A percentile compares a stretch with the other conserved stretches of the same genome.
These are phyloP conservation scores for Ganoderma multipileum DNA, from an alignment of 1,284 basidiomycete species.

Conservation along the genomic window DNA sequence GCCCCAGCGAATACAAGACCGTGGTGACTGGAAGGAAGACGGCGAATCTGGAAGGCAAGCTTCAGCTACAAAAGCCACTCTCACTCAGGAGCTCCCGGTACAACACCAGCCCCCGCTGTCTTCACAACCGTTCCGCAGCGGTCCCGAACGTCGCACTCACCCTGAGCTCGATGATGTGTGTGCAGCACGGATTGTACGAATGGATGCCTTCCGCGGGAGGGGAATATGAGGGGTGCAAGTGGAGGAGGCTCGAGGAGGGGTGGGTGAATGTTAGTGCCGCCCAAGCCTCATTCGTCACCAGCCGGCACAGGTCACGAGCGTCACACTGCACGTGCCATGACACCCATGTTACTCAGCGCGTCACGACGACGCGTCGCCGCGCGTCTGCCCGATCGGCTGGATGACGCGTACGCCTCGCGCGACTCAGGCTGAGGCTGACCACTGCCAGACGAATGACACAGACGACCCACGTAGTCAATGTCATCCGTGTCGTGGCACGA, in stretches of 20 bases:
- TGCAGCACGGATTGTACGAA: background rate
- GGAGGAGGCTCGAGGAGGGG: background rate
- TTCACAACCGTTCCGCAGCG: background rate
- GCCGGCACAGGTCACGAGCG: background rate
- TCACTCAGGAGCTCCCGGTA: background rate
- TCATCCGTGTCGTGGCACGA: background rate
- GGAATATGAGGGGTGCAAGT: background rate
- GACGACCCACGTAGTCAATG: too few species aligned
- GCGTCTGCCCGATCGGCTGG: background rate
- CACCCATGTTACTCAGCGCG: background rate
- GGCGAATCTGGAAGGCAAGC: background rate
- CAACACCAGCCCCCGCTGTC: background rate
- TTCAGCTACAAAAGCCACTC: background rate
- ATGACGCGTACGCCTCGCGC: slow-evolving; percentile 36
- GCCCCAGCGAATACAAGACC: background rate
- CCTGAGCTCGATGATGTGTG: background rate
- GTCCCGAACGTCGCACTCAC: background rate
- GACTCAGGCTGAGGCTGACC: slow-evolving; percentile 17
- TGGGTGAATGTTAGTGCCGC: background rate
- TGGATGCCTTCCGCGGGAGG: background rate
- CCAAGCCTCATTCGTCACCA: background rate
- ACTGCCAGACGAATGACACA: too few species aligned
- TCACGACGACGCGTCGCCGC: background rate
- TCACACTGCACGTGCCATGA: background rate
- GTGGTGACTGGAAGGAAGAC: background rate